Evolutionary conservation across 2,329 filamentous ascomycete species (phyloP), one percentile per base, ranked within the genome.

Genomic region (Bipolaris oryzae): DNA sequence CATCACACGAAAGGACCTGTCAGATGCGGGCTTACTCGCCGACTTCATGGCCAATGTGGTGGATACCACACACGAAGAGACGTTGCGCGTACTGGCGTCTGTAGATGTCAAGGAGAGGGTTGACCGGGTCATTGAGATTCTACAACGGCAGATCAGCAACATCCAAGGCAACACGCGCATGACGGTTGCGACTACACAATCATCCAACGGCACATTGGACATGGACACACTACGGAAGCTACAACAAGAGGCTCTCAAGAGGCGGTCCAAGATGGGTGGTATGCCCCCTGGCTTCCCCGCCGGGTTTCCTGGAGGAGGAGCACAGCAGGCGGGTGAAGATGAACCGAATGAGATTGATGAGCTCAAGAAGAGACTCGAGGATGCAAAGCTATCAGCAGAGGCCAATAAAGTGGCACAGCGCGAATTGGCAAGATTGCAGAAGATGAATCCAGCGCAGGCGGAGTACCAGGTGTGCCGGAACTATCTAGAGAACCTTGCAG

Each of bases 31-130:
- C 2, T 80, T 87, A 7, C 82, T 99, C 9, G 94, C 95, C 6
- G 95, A 99, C 74, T 98, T 98, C 74, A 97, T 99, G 92, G 89
- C 92, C 37, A 96, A 96, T 72, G 85, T 98, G 21, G 86, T 96
- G 2, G 92, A 96, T 61, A 88, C 90, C 48, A 89, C 87, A 9
- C 90, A 96, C 62, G 92, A 96, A 74, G 95, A 99, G 73, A 97
- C 96, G 76, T 82, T 99, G 51, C 87, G 90, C 53, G 86, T 99
- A 15, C 81, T 99, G 34, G 86, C 91, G n/a, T 87, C 92, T 0
- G 78, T 96, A 5, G 87, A 93, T 67, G 82, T 95, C 44, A 90
- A 90, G 65, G 86, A 89, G 44, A 85, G 95, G 35, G 82, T 98
- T 51, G 86, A 89, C 61, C 89, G 88, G 67, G 92, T 96, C 15